Conservation (phyloP, 2,329 filamentous ascomycete genomes). For the Cytospora piceicola region DNA sequence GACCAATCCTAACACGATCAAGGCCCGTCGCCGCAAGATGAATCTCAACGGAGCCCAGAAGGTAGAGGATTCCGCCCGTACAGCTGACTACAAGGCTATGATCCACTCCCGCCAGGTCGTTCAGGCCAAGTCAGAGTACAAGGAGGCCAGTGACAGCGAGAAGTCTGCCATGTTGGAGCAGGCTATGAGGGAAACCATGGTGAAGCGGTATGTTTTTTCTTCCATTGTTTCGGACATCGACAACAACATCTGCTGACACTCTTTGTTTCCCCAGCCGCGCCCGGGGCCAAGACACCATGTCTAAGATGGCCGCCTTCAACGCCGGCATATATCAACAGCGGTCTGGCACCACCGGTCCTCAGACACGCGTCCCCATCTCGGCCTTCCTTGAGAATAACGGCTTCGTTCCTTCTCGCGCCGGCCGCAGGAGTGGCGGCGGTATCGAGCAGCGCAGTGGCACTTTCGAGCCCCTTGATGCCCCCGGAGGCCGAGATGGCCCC, state of each 20-base stretch:
- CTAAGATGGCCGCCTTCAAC: slow-evolving; percentile 29
- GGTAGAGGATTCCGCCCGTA: slow-evolving; percentile 18
- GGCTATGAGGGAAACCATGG: slow-evolving; percentile 27
- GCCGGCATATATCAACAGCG: slow-evolving; percentile 15
- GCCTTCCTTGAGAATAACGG: slow-evolving; percentile 20
- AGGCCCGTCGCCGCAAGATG: slow-evolving; percentile 33
- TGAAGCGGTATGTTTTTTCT: slow-evolving; percentile 19
- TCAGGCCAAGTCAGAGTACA: slow-evolving; percentile 20
- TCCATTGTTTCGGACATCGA: neutral
- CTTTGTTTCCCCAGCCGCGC: neutral
- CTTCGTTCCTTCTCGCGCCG: slow-evolving; percentile 3
- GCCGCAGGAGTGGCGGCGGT: neutral
- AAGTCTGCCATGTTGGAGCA: slow-evolving; percentile 21
- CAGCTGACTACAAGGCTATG: slow-evolving; percentile 32
- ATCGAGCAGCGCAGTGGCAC: neutral
- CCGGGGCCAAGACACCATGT: slow-evolving; percentile 27
- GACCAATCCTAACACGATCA: slow-evolving; percentile 35
- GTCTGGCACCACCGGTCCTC: neutral
- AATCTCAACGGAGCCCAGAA: slow-evolving; percentile 3
- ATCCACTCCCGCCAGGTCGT: slow-evolving; percentile 22
- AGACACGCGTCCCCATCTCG: slow-evolving; percentile 14
- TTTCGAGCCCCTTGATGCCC: neutral
- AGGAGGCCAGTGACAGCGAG: slow-evolving; percentile 13
- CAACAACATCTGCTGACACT: neutral
- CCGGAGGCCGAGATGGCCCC: neutral